Evolutionary conservation across 2,329 filamentous ascomycete species (phyloP).

Genomic region (Pseudogymnoascus sp.): DNA sequence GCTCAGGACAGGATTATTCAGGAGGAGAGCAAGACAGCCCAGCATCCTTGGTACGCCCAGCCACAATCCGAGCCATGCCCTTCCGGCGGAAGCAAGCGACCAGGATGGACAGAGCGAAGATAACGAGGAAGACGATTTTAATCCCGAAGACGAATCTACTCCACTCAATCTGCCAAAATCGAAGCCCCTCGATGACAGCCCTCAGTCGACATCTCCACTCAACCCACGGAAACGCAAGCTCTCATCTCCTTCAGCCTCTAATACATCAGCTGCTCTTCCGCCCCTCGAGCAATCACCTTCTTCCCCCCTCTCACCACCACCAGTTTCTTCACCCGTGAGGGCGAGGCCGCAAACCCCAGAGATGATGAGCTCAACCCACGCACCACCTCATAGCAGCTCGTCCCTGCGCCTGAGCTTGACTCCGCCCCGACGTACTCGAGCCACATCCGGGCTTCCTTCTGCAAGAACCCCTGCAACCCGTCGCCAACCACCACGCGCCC

Average conservation of each 20-base stretch:
- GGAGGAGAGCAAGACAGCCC: slow-evolving; percentile 49
- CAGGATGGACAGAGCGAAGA: slow-evolving; percentile 34
- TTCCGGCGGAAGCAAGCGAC: slow-evolving; percentile 27
- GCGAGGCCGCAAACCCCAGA: slow-evolving; percentile 19
- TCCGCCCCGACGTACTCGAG: neutral
- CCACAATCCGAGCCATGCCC: neutral
- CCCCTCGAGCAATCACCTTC: slow-evolving; percentile 11
- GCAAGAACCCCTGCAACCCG: neutral
- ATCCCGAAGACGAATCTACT: slow-evolving; percentile 61
- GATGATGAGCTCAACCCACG: slow-evolving; percentile 28
- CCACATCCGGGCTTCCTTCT: neutral
- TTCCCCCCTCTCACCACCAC: neutral
- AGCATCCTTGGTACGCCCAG: slow-evolving; percentile 45
- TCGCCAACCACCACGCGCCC: slow-evolving; percentile 17
- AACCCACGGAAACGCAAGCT: slow-evolving; percentile 49
- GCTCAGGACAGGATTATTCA: slow-evolving; percentile 50
- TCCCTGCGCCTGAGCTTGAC: slow-evolving; percentile 11
- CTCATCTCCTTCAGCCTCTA: slow-evolving; percentile 24
- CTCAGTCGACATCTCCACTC: slow-evolving; percentile 27
- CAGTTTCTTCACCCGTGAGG: slow-evolving; percentile 10
- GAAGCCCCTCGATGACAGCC: slow-evolving; percentile 23
- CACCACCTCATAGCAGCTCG: slow-evolving; percentile 28
- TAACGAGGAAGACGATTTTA: slow-evolving; percentile 44
- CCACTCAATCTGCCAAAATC: slow-evolving; percentile 48
- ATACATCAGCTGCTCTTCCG: slow-evolving; percentile 20